Evolutionary conservation across 2,329 filamentous ascomycete species (phyloP).

Genomic region (Aspergillus pseudotamarii): DNA sequence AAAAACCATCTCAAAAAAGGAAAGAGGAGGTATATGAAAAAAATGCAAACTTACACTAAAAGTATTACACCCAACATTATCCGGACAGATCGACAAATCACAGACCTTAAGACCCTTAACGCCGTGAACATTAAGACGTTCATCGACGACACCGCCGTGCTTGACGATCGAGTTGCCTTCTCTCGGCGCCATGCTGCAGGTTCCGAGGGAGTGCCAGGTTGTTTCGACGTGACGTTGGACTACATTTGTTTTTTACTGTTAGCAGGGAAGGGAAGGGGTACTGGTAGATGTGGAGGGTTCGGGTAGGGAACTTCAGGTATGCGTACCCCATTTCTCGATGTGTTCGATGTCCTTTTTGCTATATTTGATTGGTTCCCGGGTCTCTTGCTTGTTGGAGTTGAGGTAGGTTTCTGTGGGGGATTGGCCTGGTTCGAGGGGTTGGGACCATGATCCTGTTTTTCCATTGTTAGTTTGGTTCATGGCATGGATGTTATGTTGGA

Average conservation of each 20-base stretch:
- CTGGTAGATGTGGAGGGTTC: background rate
- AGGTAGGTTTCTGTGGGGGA: slow-evolving; percentile 55
- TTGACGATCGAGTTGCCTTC: slow-evolving; percentile 80
- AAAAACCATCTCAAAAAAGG: background rate
- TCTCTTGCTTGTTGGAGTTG: slow-evolving; percentile 65
- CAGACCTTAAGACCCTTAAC: slow-evolving; percentile 77
- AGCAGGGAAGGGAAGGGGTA: background rate
- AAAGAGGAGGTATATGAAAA: background rate
- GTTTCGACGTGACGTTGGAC: slow-evolving; percentile 74
- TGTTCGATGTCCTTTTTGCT: slow-evolving; percentile 56
- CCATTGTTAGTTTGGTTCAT: background rate
- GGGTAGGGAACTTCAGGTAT: background rate
- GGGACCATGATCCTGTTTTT: slow-evolving; percentile 60
- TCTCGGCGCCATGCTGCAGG: slow-evolving; percentile 75
- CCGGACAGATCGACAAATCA: slow-evolving; percentile 74
- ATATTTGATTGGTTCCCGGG: slow-evolving; percentile 69
- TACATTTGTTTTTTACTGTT: slow-evolving; percentile 4
- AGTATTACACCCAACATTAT: slow-evolving; percentile 74
- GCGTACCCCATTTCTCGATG: slow-evolving; percentile 63
- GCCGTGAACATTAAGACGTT: slow-evolving; percentile 76
- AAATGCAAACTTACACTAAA: slow-evolving; percentile 44
- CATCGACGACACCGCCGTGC: slow-evolving; percentile 72
- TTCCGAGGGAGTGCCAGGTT: slow-evolving; percentile 70
- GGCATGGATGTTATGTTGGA: background rate
- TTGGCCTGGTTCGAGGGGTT: slow-evolving; percentile 59